Evolutionary conservation across 352 stramenopile species (phyloP).

Genomic region (Pythium sukuiense): DNA sequence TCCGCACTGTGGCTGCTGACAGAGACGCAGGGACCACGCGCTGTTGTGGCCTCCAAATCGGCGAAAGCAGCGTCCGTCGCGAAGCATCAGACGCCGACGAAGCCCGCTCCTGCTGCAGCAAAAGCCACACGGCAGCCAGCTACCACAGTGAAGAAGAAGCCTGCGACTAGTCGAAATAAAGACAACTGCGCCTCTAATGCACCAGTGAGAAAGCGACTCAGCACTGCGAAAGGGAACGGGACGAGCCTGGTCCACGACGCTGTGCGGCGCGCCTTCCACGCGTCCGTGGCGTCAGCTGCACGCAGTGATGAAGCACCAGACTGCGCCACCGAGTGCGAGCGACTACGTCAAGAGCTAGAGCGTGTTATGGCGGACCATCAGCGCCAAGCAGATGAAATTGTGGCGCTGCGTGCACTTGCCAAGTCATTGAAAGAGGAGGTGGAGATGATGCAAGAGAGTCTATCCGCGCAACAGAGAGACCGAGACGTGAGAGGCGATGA

Average conservation of each 20-base stretch:
- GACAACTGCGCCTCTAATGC: not conserved
- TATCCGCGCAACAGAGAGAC: not conserved
- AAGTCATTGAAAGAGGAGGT: conserved; percentile 59
- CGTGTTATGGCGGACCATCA: conserved; percentile 44
- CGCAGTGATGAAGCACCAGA: not conserved
- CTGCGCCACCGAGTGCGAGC: conserved; percentile 35
- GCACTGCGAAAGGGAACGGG: not conserved
- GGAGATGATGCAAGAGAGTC: conserved; percentile 36
- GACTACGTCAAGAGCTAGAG: conserved; percentile 51
- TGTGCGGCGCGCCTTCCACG: conserved; percentile 5
- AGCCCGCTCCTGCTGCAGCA: not conserved
- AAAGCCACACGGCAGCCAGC: not conserved
- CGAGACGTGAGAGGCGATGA: not conserved
- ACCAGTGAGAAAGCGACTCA: not conserved
- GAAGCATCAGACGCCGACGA: not conserved
- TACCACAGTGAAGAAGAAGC: not conserved
- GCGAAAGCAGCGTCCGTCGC: not conserved
- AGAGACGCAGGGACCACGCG: not conserved
- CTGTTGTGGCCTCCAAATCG: not conserved
- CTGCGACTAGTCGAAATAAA: not conserved
- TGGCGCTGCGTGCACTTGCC: conserved; percentile 52
- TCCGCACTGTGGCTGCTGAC: not conserved
- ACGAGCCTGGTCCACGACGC: conserved; percentile 24
- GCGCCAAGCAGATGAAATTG: conserved; percentile 59
- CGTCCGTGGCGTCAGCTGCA: not conserved